These are phyloP conservation scores for Ormosia emarginata DNA, from an alignment of 306 rosid genomes.

Conservation along the genomic window DNA sequence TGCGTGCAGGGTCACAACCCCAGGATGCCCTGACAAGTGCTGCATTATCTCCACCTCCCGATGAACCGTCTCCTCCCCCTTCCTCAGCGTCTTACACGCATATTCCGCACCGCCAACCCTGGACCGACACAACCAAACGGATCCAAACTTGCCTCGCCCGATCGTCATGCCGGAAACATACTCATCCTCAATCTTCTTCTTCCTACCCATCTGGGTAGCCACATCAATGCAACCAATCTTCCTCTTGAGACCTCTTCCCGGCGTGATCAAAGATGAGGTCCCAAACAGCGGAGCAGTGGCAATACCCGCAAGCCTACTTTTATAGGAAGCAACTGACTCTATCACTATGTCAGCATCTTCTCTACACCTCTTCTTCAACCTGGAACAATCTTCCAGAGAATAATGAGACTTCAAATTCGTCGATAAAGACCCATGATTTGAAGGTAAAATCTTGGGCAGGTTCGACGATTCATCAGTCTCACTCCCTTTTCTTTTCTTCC, in stretches of 20 bases:
- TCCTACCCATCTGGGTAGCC: slow-evolving; percentile 69
- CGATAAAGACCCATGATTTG: slow-evolving; percentile 3
- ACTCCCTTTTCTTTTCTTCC: slow-evolving; percentile 77
- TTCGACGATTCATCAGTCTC: slow-evolving; percentile 34
- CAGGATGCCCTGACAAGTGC: slow-evolving; percentile 75
- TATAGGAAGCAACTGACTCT: slow-evolving; percentile 38
- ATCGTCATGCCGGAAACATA: slow-evolving; percentile 54
- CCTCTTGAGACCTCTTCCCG: slow-evolving; percentile 70
- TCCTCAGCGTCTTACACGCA: slow-evolving; percentile 72
- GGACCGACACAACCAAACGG: slow-evolving; percentile 55
- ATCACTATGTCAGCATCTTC: slow-evolving; percentile 38
- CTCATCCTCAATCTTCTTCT: slow-evolving; percentile 60
- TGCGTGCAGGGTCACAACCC: slow-evolving; percentile 74
- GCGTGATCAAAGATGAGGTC: slow-evolving; percentile 44
- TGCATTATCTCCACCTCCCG: slow-evolving; percentile 91
- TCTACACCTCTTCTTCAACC: slow-evolving; percentile 70
- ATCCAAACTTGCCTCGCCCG: slow-evolving; percentile 73
- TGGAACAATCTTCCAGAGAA: slow-evolving; percentile 56
- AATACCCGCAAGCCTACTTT: slow-evolving; percentile 55
- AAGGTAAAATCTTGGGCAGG: slow-evolving; percentile 27
- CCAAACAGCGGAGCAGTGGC: slow-evolving; percentile 74
- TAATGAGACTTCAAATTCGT: slow-evolving; percentile 42
- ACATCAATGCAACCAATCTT: slow-evolving; percentile 77
- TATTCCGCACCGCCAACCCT: slow-evolving; percentile 45
- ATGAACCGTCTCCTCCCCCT: slow-evolving; percentile 72